These are phyloP conservation scores for Rhizopus sp. DNA, from an alignment of 371 early-diverging fungal species.

Conservation along the genomic window DNA sequence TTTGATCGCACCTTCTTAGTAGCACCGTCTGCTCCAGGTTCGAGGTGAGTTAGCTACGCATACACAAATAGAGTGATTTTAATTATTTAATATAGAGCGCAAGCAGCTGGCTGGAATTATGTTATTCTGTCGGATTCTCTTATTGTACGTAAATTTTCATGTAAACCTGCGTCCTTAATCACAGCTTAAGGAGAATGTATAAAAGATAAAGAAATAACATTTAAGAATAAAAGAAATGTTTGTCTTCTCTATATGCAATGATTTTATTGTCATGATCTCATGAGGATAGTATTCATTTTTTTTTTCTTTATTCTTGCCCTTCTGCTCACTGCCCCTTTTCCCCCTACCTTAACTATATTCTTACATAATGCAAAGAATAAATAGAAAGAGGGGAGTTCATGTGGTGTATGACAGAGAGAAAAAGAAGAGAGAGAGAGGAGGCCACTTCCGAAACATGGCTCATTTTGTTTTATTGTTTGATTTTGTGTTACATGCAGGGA, in stretches of 20 bases:
- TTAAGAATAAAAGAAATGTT: no score
- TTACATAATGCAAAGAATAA: no score
- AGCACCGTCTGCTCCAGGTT: constrained; percentile 54
- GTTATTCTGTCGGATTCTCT: constrained; percentile 55
- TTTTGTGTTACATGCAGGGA: no score
- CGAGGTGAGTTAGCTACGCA: constrained; percentile 30
- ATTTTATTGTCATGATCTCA: not conserved
- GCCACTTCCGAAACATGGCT: no score
- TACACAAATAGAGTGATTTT: not conserved
- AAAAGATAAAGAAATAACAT: no score
- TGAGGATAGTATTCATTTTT: not conserved
- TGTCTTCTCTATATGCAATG: not conserved
- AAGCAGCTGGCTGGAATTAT: constrained; percentile 53
- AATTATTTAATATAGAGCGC: constrained; percentile 31
- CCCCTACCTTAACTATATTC: no score
- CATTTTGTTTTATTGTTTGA: no score
- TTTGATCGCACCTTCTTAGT: constrained; percentile 61
- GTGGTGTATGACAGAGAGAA: no score
- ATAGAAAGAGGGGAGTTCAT: no score
- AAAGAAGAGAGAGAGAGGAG: no score
- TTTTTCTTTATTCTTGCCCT: not conserved
- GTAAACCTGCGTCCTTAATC: constrained; percentile 17
- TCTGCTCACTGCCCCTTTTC: not conserved
- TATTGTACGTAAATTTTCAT: constrained; percentile 34
- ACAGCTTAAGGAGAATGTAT: constrained; percentile 9